Evolutionary conservation across 345 rosid genomes (phyloP).

Genomic region (Acer campestre): DNA sequence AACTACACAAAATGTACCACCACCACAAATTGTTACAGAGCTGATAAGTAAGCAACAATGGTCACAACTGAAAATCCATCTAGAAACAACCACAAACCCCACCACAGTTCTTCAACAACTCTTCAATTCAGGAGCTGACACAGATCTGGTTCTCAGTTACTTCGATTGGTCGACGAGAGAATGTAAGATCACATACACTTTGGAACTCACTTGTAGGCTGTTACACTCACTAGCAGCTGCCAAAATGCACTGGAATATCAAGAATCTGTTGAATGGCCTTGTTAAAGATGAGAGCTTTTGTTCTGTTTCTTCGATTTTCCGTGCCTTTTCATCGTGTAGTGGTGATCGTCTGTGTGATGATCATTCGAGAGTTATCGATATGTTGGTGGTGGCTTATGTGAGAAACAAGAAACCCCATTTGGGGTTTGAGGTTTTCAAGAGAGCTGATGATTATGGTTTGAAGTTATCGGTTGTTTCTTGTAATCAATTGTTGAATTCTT

Average conservation of each 20-base stretch:
- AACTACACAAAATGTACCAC: constrained; percentile 9
- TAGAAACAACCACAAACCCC: constrained; percentile 35
- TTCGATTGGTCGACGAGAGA: constrained; percentile 58
- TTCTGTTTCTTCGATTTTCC: constrained; percentile 58
- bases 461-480: constrained; percentile 66
- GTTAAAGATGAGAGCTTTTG: constrained; percentile 36
- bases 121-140: constrained; percentile 52
- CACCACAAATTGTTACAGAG: constrained; percentile 24
- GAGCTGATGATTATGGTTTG: constrained; percentile 69
- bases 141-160: constrained; percentile 59
- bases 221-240: constrained; percentile 50
- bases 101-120: constrained; percentile 40
- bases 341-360: constrained; percentile 34
- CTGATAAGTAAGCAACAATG: constrained; percentile 65
- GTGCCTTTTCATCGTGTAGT: constrained; percentile 51
- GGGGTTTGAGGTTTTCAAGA: constrained; percentile 75
- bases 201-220: constrained; percentile 48
- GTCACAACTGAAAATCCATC: constrained; percentile 47
- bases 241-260: constrained; percentile 54
- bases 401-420: constrained; percentile 43
- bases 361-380: constrained; percentile 58
- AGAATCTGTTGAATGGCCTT: constrained; percentile 60
- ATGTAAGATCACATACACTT: constrained; percentile 35
- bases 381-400: constrained; percentile 64
- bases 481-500: constrained; percentile 66